These are phyloP conservation scores for Phycomyces nitens DNA, from an alignment of 192 early-diverging fungal genomes.

Conservation along the genomic window DNA sequence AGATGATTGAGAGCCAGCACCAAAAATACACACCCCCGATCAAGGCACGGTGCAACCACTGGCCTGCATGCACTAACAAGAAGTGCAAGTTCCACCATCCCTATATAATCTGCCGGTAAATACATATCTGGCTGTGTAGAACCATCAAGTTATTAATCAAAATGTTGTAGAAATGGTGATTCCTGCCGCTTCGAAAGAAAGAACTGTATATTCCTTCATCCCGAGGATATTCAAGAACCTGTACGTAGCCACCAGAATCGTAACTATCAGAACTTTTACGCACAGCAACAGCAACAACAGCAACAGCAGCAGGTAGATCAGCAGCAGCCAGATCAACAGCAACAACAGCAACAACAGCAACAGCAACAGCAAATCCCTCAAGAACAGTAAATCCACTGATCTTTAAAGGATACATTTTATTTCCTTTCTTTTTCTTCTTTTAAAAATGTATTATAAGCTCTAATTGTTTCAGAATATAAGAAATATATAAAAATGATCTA, in stretches of 20 bases:
- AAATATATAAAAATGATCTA: slow-evolving; percentile 1
- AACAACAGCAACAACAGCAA: not conserved
- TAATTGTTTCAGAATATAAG: not conserved
- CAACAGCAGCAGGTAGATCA: not conserved
- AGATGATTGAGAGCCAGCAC: slow-evolving; percentile 22
- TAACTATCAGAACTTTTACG: slow-evolving; percentile 1
- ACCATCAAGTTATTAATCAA: too few relatives aligned
- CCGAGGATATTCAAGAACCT: slow-evolving; percentile 4
- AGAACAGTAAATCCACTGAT: not conserved
- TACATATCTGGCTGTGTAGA: too few relatives aligned
- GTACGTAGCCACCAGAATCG: slow-evolving; percentile 10
- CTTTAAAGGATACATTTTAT: slow-evolving; percentile 1
- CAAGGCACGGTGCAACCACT: slow-evolving; percentile 39
- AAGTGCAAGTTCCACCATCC: slow-evolving; percentile 51
- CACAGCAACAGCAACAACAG: not conserved
- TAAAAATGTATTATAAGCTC: not conserved
- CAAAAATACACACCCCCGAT: slow-evolving; percentile 17
- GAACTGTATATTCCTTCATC: slow-evolving; percentile 5
- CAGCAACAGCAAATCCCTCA: slow-evolving; percentile 2
- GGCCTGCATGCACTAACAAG: slow-evolving; percentile 54
- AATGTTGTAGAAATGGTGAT: not conserved
- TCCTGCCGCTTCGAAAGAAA: not conserved
- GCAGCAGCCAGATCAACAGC: slow-evolving; percentile 7
- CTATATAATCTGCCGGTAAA: slow-evolving; percentile 42
- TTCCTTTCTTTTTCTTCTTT: slow-evolving; percentile 3